Conservation (phyloP, 345 rosid genomes). For the Brassica nigra region DNA sequence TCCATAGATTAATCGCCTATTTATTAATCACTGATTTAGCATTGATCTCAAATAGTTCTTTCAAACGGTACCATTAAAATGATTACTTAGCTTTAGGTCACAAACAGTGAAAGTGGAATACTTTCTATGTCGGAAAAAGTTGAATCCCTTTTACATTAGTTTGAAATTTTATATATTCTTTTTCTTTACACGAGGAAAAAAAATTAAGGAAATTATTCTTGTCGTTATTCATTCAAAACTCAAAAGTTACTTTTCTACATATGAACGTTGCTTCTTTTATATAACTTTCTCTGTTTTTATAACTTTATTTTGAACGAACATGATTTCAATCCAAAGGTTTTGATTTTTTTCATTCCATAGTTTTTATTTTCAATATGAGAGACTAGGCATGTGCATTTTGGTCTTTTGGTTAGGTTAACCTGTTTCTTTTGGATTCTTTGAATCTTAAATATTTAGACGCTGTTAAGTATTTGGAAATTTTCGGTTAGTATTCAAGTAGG, state of each 20-base stretch:
- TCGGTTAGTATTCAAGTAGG: too few species aligned
- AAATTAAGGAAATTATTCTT: background rate
- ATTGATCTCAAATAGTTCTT: background rate
- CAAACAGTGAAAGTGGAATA: background rate
- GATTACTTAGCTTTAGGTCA: background rate
- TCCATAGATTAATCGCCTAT: too few species aligned
- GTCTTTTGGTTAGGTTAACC: too few species aligned
- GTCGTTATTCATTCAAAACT: background rate
- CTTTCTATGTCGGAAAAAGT: background rate
- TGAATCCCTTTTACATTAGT: too few species aligned
- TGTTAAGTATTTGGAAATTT: too few species aligned
- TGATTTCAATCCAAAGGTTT: too few species aligned
- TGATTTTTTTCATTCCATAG: too few species aligned
- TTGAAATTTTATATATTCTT: background rate
- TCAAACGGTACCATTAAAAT: background rate
- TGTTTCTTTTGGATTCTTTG: too few species aligned
- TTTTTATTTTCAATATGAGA: too few species aligned
- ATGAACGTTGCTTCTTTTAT: slow-evolving; percentile 3
- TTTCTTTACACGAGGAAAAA: background rate
- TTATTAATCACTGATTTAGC: background rate
- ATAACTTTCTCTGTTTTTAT: background rate
- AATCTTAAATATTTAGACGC: too few species aligned
- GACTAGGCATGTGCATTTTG: too few species aligned
- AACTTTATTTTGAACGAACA: too few species aligned
- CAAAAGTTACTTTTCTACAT: background rate